Conservation (phyloP, 257 asterid genomes). For the Nicotiana benthamiana region DNA sequence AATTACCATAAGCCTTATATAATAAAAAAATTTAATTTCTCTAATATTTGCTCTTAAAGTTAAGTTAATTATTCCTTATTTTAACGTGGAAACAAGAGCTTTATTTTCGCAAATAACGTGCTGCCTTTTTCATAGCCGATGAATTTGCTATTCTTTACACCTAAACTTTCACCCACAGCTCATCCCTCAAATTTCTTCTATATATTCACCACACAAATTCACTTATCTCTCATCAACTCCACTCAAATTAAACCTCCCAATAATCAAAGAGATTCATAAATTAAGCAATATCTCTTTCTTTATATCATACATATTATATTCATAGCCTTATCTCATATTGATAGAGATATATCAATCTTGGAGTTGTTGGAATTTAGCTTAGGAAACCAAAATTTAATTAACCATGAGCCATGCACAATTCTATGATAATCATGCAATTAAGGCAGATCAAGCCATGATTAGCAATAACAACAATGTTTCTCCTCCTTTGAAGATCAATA, state of each 20-base stretch:
- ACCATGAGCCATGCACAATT: constrained; percentile 4
- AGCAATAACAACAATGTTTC: not conserved
- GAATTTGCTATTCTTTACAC: not conserved
- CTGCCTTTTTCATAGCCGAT: not conserved
- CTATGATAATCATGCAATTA: not conserved
- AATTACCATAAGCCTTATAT: no score
- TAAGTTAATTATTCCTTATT: not conserved
- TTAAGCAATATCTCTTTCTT: not conserved
- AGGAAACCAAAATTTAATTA: not conserved
- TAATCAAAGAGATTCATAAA: not conserved
- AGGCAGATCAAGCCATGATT: not conserved
- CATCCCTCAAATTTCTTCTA: not conserved
- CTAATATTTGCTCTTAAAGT: not conserved
- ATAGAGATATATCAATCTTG: not conserved
- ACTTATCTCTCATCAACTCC: not conserved
- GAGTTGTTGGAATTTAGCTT: not conserved
- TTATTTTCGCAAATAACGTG: not conserved
- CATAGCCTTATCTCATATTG: not conserved
- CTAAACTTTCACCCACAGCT: not conserved
- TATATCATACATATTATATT: not conserved
- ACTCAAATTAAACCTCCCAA: not conserved
- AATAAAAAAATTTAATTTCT: no score
- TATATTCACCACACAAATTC: not conserved
- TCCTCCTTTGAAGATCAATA: constrained; percentile 23
- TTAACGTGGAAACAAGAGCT: not conserved